phyloP scores from a whole-genome alignment of 108 stramenopile species.

The Discostella pseudostelligera region DNA sequence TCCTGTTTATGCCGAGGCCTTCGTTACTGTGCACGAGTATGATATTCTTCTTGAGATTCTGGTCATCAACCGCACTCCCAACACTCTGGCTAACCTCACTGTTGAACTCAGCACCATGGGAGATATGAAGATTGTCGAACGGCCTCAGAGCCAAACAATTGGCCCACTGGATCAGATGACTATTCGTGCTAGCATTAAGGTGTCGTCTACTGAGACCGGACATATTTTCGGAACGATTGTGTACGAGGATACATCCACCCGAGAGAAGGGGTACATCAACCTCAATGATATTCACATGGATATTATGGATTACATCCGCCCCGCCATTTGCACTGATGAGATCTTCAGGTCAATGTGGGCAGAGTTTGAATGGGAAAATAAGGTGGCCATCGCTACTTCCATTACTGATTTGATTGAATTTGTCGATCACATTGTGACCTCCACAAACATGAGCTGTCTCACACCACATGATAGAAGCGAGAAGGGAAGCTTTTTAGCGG shows the following conservation, averaged over 20 bases:
- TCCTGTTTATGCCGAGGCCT: slow-evolving; percentile 98
- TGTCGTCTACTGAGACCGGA: slow-evolving; percentile 98
- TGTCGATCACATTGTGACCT: slow-evolving; percentile 91
- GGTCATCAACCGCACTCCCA: slow-evolving; percentile 96
- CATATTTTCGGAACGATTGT: slow-evolving; percentile 99
- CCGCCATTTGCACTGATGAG: slow-evolving; percentile 94
- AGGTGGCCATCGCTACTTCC: slow-evolving; percentile 91
- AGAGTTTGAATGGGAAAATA: slow-evolving; percentile 99
- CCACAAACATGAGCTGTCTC: slow-evolving; percentile 98
- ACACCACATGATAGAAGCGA: slow-evolving; percentile 81
- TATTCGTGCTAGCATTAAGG: slow-evolving; percentile 97
- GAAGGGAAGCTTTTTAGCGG: slow-evolving; percentile 93
- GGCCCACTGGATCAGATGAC: slow-evolving; percentile 94
- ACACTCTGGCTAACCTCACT: slow-evolving; percentile 94
- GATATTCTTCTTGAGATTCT: slow-evolving; percentile 98
- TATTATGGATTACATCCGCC: slow-evolving; percentile 99
- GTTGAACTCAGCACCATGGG: slow-evolving; percentile 99
- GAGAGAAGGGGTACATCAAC: slow-evolving; percentile 94
- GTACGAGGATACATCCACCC: slow-evolving; percentile 91
- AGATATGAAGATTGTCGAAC: slow-evolving; percentile 98
- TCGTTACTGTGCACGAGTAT: slow-evolving; percentile 98
- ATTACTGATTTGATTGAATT: slow-evolving; percentile 90
- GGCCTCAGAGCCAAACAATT: slow-evolving; percentile 94
- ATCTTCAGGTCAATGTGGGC: slow-evolving; percentile 99
- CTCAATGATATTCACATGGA: slow-evolving; percentile 99